Evolutionary conservation across 2,329 filamentous ascomycete species (phyloP).

Genomic region (Grosmannia huntii): DNA sequence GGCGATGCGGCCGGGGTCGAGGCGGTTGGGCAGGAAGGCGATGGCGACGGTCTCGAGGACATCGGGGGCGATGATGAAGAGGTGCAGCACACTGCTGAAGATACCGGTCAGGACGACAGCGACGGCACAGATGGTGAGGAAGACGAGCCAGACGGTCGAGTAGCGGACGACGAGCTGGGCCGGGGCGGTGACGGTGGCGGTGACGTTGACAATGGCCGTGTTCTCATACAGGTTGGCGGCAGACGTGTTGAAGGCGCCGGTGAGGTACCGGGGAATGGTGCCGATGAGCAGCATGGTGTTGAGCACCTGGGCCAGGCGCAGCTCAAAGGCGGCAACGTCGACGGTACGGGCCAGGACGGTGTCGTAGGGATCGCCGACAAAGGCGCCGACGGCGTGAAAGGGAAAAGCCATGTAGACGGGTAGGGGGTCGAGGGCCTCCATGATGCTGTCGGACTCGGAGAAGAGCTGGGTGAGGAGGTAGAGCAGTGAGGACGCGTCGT

Average conservation of each 20-base stretch:
- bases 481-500: background rate
- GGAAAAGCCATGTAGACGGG: constrained; percentile 5
- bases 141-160: constrained; percentile 1
- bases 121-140: constrained; percentile 1
- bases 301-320: constrained; percentile 6
- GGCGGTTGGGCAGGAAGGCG: constrained; percentile 3
- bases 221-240: background rate
- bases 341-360: background rate
- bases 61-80: constrained; percentile 4
- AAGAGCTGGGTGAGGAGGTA: background rate
- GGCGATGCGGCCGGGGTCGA: background rate
- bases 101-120: background rate
- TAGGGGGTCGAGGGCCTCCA: background rate
- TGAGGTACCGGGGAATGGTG: background rate
- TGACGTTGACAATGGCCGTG: background rate
- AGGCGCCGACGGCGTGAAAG: background rate
- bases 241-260: background rate
- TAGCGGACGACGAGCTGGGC: background rate
- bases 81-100: background rate
- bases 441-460: background rate
- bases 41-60: constrained; percentile 4
- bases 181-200: background rate
- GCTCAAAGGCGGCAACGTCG: background rate
- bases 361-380: background rate
- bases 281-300: constrained; percentile 5